Evolutionary conservation across 2,329 filamentous ascomycete genomes (phyloP).

Genomic region (Arthrinium phaeospermum): DNA sequence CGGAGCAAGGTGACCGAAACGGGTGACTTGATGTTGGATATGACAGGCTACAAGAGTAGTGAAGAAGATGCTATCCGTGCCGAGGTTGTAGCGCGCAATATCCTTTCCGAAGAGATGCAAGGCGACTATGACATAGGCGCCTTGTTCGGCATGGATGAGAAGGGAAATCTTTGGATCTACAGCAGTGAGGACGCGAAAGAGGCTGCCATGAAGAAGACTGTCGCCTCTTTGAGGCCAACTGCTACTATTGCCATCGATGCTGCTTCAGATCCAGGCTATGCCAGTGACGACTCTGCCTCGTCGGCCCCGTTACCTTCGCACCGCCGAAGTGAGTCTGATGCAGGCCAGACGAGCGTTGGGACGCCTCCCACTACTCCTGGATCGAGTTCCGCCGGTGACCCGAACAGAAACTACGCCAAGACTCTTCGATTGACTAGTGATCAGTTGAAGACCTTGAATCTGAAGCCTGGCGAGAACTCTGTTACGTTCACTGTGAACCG

Average conservation of each 20-base stretch:
- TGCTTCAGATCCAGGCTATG: slow-evolving; percentile 90
- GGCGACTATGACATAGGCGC: slow-evolving; percentile 96
- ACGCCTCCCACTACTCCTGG: slow-evolving; percentile 76
- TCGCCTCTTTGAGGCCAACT: slow-evolving; percentile 53
- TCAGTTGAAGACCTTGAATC: slow-evolving; percentile 83
- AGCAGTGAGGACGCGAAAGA: slow-evolving; percentile 96
- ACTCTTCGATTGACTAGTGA: slow-evolving; percentile 94
- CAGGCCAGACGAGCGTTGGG: slow-evolving; percentile 58
- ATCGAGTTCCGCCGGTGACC: slow-evolving; percentile 65
- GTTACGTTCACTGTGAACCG: slow-evolving; percentile 98
- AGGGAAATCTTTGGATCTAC: slow-evolving; percentile 99
- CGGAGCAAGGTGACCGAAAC: slow-evolving; percentile 89
- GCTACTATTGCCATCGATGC: slow-evolving; percentile 73
- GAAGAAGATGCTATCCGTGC: slow-evolving; percentile 91
- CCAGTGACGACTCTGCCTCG: slow-evolving; percentile 78
- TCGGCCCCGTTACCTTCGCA: slow-evolving; percentile 56
- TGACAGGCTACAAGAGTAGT: slow-evolving; percentile 94
- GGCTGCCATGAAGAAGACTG: slow-evolving; percentile 74
- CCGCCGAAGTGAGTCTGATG: slow-evolving; percentile 71
- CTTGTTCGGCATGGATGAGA: slow-evolving; percentile 91
- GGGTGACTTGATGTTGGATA: slow-evolving; percentile 96
- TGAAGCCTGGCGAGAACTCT: slow-evolving; percentile 85
- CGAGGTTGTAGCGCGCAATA: slow-evolving; percentile 90
- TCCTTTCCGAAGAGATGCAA: slow-evolving; percentile 89
- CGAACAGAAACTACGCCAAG: slow-evolving; percentile 91